These are phyloP conservation scores for Flaveria ramosissima DNA, from an alignment of 129 eudicot genomes.

Conservation along the genomic window DNA sequence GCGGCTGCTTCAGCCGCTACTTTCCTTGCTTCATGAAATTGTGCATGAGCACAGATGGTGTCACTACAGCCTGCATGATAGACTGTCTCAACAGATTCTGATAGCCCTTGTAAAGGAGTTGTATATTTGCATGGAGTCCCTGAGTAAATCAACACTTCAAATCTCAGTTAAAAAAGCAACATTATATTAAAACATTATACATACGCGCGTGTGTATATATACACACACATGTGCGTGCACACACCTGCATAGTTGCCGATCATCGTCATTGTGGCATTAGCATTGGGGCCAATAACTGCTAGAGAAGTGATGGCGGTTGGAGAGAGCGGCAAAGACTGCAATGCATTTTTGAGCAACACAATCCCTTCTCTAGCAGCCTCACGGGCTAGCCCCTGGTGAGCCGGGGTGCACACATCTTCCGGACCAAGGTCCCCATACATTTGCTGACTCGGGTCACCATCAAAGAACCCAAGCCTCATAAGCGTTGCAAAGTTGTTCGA, in stretches of 20 bases:
- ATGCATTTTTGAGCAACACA: constrained; percentile 42
- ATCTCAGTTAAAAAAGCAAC: not conserved
- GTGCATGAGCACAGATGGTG: constrained; percentile 27
- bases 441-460: constrained; percentile 43
- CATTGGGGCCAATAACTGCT: constrained; percentile 54
- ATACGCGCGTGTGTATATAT: too few relatives aligned
- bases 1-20: constrained; percentile 40
- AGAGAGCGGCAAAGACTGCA: constrained; percentile 34
- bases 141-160: not conserved
- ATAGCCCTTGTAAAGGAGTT: constrained; percentile 42
- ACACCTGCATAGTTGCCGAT: constrained; percentile 48
- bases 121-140: constrained; percentile 45
- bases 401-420: constrained; percentile 41
- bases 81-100: constrained; percentile 19
- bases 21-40: constrained; percentile 12
- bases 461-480: constrained; percentile 55
- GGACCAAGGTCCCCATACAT: constrained; percentile 46
- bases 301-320: constrained; percentile 19
- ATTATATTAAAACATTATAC: too few relatives aligned
- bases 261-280: constrained; percentile 45
- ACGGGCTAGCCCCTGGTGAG: constrained; percentile 36
- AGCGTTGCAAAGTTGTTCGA: constrained; percentile 37
- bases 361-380: constrained; percentile 58
- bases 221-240: too few relatives aligned
- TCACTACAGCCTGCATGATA: constrained; percentile 33